Evolutionary conservation across 2,329 filamentous ascomycete species (phyloP).

Genomic region (Alternaria incomplexa): DNA sequence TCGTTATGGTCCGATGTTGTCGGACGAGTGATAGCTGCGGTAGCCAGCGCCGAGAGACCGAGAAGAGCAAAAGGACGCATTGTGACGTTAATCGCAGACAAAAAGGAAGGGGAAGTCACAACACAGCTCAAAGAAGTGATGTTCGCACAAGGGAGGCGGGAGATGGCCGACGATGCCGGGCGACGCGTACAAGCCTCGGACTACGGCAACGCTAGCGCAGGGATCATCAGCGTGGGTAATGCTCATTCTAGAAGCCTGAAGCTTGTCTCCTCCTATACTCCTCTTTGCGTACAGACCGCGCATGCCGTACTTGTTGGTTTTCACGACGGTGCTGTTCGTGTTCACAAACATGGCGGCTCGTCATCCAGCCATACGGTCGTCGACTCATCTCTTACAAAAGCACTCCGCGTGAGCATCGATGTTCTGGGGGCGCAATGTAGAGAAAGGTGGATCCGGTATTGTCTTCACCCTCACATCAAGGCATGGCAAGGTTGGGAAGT

Average conservation of each 20-base stretch:
- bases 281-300: no score
- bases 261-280: neutral
- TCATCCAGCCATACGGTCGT: no score
- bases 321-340: neutral
- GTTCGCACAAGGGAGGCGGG: constrained; percentile 1
- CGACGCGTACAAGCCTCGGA: constrained; percentile 12
- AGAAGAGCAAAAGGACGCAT: constrained; percentile 24
- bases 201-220: constrained; percentile 21
- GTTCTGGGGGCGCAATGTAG: no score
- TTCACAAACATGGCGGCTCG: neutral
- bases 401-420: no score
- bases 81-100: neutral
- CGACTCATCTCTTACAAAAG: no score
- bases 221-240: constrained; percentile 5
- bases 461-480: neutral
- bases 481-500: neutral
- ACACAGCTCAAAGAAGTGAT: neutral
- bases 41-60: constrained; percentile 10
- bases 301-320: no score
- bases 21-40: constrained; percentile 4
- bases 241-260: neutral
- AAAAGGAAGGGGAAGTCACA: constrained; percentile 6
- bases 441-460: no score
- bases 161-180: constrained; percentile 4
- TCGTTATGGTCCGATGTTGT: neutral